Evolutionary conservation across 306 rosid species (phyloP).

Genomic region (Canavalia ensiformis): DNA sequence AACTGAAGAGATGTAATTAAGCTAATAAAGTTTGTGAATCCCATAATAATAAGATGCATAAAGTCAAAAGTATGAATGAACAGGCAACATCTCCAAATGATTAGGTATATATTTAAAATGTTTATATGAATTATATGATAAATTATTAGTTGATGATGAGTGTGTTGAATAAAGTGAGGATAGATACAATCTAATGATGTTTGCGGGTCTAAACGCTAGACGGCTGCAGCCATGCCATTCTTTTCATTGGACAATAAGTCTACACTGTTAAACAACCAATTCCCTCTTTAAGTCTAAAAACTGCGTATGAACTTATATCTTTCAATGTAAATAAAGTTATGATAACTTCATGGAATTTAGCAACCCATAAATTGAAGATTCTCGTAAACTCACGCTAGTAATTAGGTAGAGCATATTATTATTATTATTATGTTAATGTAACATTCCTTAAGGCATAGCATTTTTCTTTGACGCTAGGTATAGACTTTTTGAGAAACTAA

Average conservation of each 20-base stretch:
- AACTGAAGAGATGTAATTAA: not conserved
- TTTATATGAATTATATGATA: not conserved
- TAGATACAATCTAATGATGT: not conserved
- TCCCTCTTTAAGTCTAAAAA: not conserved
- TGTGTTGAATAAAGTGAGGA: not conserved
- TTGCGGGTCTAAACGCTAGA: not conserved
- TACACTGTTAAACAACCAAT: not conserved
- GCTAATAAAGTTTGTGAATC: not conserved
- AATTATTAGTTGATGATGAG: not conserved
- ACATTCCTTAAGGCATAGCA: no score
- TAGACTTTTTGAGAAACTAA: slow-evolving; percentile 12
- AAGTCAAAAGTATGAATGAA: not conserved
- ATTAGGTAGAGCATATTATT: not conserved
- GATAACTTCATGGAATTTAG: no score
- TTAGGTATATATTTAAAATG: not conserved
- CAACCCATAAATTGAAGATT: not conserved
- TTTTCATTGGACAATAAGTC: not conserved
- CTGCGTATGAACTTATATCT: no score
- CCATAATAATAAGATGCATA: not conserved
- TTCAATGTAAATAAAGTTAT: no score
- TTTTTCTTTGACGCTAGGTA: not conserved
- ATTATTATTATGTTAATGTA: not conserved
- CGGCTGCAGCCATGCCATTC: not conserved
- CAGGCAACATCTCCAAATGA: not conserved
- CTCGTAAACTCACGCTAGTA: not conserved